phyloP scores from a whole-genome alignment of 805 yeast genomes.

The Ogataea methanolica region DNA sequence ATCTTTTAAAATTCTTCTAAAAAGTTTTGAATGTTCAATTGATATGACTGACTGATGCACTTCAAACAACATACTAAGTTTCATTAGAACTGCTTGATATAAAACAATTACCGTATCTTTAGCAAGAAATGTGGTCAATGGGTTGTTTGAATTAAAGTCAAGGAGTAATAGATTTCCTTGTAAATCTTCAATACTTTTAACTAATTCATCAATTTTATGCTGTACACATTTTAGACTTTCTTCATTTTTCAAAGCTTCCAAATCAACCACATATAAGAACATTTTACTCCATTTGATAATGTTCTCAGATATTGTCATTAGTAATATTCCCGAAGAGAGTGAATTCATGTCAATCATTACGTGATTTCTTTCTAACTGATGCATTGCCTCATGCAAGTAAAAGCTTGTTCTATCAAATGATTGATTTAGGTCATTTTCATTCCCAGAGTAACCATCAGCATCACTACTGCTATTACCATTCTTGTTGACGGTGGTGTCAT shows the following conservation, averaged over 20 bases:
- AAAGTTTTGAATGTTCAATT: conserved; percentile 17
- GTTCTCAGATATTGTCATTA: conserved; percentile 28
- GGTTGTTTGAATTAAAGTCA: conserved; percentile 21
- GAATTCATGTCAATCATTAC: conserved; percentile 25
- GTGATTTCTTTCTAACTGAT: conserved; percentile 23
- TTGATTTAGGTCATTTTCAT: background rate
- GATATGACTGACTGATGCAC: conserved; percentile 6
- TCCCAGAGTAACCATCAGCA: background rate
- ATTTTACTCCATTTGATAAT: conserved; percentile 30
- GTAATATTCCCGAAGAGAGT: conserved; percentile 21
- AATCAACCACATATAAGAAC: conserved; percentile 26
- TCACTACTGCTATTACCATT: background rate
- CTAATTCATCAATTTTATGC: conserved; percentile 23
- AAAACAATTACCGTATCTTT: conserved; percentile 23
- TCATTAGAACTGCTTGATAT: conserved; percentile 26
- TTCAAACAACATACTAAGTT: conserved; percentile 21
- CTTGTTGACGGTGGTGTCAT: no score
- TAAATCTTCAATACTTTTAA: conserved; percentile 22
- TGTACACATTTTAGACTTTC: conserved; percentile 16
- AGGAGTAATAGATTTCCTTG: conserved; percentile 24
- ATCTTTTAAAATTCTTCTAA: conserved; percentile 16
- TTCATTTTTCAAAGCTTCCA: conserved; percentile 18
- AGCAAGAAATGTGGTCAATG: conserved; percentile 21
- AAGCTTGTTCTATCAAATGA: background rate
- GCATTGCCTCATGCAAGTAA: conserved; percentile 28